Evolutionary conservation across 495 filamentous ascomycete genomes (phyloP).

Genomic region (Amniculicola lignicola): DNA sequence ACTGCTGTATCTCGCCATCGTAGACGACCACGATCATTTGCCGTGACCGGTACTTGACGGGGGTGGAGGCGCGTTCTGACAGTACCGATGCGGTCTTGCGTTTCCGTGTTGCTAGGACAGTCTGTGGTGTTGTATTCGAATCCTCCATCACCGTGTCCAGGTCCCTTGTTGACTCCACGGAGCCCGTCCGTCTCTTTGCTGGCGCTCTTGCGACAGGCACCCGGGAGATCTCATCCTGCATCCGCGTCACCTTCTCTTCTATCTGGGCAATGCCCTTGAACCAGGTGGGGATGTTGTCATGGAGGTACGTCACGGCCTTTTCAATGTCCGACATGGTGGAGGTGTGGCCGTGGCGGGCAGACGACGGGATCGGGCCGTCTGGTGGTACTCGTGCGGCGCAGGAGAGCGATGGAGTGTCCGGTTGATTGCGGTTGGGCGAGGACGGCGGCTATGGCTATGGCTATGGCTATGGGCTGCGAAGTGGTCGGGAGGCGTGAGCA

Average conservation of each 20-base stretch:
- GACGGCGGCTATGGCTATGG: background rate
- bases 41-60: slow-evolving; percentile 63
- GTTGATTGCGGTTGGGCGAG: slow-evolving; percentile 16
- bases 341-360: background rate
- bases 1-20: slow-evolving; percentile 76
- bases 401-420: background rate
- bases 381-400: background rate
- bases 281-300: slow-evolving; percentile 34
- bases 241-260: slow-evolving; percentile 56
- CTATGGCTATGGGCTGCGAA: background rate
- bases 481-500: background rate
- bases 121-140: slow-evolving; percentile 6
- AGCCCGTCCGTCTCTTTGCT: slow-evolving; percentile 53
- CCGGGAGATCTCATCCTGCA: slow-evolving; percentile 63
- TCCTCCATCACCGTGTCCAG: slow-evolving; percentile 40
- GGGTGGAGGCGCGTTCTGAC: slow-evolving; percentile 47
- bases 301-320: slow-evolving; percentile 30
- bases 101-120: slow-evolving; percentile 52
- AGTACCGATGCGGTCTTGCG: slow-evolving; percentile 59
- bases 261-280: slow-evolving; percentile 19
- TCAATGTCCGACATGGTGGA: slow-evolving; percentile 33
- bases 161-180: slow-evolving; percentile 60
- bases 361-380: background rate
- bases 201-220: slow-evolving; percentile 49
- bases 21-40: slow-evolving; percentile 82